phyloP scores from a whole-genome alignment of 2,329 filamentous ascomycete genomes.

The Fusarium sp. region DNA sequence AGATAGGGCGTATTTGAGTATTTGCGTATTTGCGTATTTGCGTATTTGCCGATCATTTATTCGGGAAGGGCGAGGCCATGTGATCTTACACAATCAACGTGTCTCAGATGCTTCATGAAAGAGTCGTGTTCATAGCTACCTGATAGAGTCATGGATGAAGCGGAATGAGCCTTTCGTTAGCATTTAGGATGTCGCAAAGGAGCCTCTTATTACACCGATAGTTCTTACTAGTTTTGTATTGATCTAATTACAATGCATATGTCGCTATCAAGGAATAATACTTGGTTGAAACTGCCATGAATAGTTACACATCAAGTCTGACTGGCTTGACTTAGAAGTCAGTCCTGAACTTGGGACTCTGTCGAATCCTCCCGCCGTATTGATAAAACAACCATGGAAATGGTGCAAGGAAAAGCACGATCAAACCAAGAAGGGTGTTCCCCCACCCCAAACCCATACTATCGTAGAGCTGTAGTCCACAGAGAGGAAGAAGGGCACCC shows the following conservation, averaged over 20 bases:
- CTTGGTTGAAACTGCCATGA: background rate
- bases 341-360: background rate
- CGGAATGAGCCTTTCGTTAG: background rate
- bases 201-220: background rate
- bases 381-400: background rate
- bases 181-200: accelerated
- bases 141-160: background rate
- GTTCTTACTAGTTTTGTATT: background rate
- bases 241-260: background rate
- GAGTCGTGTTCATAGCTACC: background rate
- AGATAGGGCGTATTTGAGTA: too few relatives aligned
- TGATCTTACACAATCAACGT: background rate
- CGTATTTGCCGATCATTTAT: background rate
- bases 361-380: background rate
- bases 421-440: background rate
- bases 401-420: background rate
- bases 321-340: background rate
- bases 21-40: background rate
- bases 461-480: background rate
- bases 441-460: background rate
- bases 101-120: background rate
- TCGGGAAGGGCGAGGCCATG: background rate
- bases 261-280: background rate
- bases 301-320: background rate
- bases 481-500: background rate